Base-by-base conservation (phyloP, 1,139 yeast species). In the Saccharomyces pastorianus region DNA sequence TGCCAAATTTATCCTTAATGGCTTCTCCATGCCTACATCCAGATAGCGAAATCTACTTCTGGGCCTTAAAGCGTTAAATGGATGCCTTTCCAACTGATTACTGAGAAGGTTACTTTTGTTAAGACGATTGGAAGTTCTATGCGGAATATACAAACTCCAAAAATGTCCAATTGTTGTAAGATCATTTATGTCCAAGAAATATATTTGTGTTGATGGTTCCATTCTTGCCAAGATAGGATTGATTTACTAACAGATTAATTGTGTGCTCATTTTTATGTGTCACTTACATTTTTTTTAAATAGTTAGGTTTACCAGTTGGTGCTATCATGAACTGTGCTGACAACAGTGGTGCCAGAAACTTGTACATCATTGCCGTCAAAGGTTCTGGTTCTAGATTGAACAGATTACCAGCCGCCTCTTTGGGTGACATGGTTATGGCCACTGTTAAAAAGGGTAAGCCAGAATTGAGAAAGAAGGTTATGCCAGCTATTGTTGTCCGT, bases 391-490 rank as follows among this genome's bases (percentile, higher is more conserved):
- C 99, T 72, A 91, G 98, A 85, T 88, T 95, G 78, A 95, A 93
- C 93, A 93, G 99, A 86, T 87, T 95, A 73, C 99, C 99, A 78
- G 99, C 99, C 74, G 99, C 99, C 70, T 91, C 98, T 73, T 95
- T 95, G 71, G 99, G 99, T 84, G 99, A 93, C 81, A 93, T 93
- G 99, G 98, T 93, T 76, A 91, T 93, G 96, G 99, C 99, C 73
- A 95, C 99, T 73, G 99, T 95, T 77, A 95, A 93, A 88, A 95
- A 95, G 85, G 99, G 99, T 88, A 95, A 95, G 91, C 99, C 99
- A 77, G 99, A 95, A 82, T 90, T 95, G 80, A 91, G 99, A 87
- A 95, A 95, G 96, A 95, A 95, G 86, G 98, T 95, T 70, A 91
- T 95, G 97, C 99, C 98, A 78, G 99, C 99, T 73, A 90, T 95